These are phyloP conservation scores for Metschnikowia baotianmanensis DNA, from an alignment of 805 yeast genomes.

Conservation along the genomic window DNA sequence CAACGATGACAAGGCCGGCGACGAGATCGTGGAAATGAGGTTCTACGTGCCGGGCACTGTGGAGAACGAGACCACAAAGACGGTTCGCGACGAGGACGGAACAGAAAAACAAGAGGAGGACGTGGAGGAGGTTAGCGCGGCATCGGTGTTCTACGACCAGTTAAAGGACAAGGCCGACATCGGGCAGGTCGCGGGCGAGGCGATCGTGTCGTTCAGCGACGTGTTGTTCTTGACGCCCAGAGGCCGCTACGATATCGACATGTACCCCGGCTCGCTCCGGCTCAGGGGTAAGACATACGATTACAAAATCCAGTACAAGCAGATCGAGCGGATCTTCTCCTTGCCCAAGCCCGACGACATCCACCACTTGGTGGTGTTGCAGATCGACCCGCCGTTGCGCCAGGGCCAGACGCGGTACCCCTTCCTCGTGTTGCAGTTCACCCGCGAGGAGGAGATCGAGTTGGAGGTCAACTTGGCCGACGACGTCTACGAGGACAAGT, in stretches of 20 bases:
- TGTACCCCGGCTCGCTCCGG: conserved; percentile 83
- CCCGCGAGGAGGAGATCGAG: conserved; percentile 86
- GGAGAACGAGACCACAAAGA: conserved; percentile 44
- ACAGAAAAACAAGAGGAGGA: conserved; percentile 36
- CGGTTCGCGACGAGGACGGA: conserved; percentile 26
- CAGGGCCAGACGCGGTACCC: conserved; percentile 98
- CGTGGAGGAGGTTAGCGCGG: conserved; percentile 59
- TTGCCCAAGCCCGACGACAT: conserved; percentile 93
- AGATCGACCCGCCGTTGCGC: conserved; percentile 94
- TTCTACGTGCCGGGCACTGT: conserved; percentile 90
- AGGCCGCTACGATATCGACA: conserved; percentile 96
- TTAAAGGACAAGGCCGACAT: conserved; percentile 90
- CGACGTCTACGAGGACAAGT: conserved; percentile 72
- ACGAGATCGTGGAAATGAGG: conserved; percentile 92
- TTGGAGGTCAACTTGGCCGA: conserved; percentile 84
- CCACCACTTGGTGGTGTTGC: conserved; percentile 83
- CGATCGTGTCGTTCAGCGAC: conserved; percentile 89
- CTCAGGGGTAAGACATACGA: conserved; percentile 97
- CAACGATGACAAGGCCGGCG: conserved; percentile 73
- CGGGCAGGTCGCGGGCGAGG: conserved; percentile 92
- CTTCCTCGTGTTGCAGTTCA: conserved; percentile 84
- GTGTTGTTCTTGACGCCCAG: conserved; percentile 93
- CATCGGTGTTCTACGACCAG: conserved; percentile 84
- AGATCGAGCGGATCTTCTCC: conserved; percentile 85
- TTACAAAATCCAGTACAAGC: conserved; percentile 87